Evolutionary conservation across 495 filamentous ascomycete species (phyloP).

Genomic region (Geopyxis carbonaria): DNA sequence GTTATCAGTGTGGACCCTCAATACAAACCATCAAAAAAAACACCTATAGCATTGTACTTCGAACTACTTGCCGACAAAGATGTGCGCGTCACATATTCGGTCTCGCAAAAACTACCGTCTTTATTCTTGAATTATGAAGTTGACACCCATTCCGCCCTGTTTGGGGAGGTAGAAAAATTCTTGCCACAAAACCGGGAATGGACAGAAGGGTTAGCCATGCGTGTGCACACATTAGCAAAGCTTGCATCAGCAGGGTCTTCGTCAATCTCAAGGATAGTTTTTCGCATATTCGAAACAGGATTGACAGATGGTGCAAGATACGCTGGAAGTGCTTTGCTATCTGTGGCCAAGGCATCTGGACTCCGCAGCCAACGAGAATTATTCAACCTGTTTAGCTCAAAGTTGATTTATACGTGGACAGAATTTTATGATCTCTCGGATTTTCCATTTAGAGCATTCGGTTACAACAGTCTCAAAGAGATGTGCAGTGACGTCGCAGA

Average conservation of each 20-base stretch:
- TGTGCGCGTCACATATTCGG: constrained; percentile 56
- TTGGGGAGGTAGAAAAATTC: constrained; percentile 55
- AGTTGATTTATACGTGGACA: constrained; percentile 81
- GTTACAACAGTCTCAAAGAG: constrained; percentile 49
- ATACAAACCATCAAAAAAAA: constrained; percentile 35
- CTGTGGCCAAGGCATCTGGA: constrained; percentile 45
- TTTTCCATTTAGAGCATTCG: constrained; percentile 65
- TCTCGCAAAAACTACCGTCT: constrained; percentile 44
- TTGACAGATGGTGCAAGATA: constrained; percentile 45
- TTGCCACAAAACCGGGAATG: constrained; percentile 55
- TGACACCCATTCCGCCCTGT: constrained; percentile 51
- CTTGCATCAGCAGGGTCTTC: constrained; percentile 62
- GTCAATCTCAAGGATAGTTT: constrained; percentile 62
- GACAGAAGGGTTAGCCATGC: constrained; percentile 69
- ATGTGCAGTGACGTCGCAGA: constrained; percentile 57
- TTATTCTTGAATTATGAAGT: constrained; percentile 51
- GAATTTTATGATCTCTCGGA: constrained; percentile 33
- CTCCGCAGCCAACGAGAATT: constrained; percentile 47
- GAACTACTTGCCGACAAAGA: constrained; percentile 47
- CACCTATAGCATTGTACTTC: constrained; percentile 59
- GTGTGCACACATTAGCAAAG: constrained; percentile 54
- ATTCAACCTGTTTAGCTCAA: constrained; percentile 76
- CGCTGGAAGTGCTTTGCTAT: constrained; percentile 50
- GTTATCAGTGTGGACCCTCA: constrained; percentile 47
- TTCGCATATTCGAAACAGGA: constrained; percentile 83